These are phyloP conservation scores for Phytophthora macrochlamydospora DNA, from an alignment of 352 stramenopile genomes.

Conservation along the genomic window DNA sequence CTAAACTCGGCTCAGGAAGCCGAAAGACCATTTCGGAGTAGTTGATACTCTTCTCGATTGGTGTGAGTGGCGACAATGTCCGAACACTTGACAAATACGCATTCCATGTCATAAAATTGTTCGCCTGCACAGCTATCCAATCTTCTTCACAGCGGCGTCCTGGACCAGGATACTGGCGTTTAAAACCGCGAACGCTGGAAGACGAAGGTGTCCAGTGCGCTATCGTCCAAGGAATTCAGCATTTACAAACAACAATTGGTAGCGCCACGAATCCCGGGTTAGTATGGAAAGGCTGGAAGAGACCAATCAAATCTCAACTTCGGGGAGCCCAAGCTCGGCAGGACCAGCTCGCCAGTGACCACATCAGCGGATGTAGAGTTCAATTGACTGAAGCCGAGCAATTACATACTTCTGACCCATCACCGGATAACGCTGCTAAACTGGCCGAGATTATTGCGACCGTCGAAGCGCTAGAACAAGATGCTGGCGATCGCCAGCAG, in stretches of 20 bases:
- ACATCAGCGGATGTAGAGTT: background rate
- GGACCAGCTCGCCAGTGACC: background rate
- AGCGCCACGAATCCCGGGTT: background rate
- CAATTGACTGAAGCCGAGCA: background rate
- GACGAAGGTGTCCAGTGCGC: background rate
- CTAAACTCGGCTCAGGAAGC: background rate
- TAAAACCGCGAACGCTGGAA: too few relatives aligned
- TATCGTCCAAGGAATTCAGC: background rate
- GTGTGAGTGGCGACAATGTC: background rate
- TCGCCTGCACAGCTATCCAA: background rate
- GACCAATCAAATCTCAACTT: background rate
- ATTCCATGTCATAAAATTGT: background rate
- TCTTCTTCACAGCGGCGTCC: background rate
- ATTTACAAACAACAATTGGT: background rate
- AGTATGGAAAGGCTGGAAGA: background rate
- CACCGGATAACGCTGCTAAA: background rate
- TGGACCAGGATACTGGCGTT: too few relatives aligned
- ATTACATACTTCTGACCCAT: background rate
- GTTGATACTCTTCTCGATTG: constrained; percentile 1
- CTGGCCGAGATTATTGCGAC: background rate
- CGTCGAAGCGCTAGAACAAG: background rate
- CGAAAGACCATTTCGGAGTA: constrained; percentile 1
- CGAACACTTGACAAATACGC: background rate
- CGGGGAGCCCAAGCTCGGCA: background rate
- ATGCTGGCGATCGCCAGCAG: background rate